A percentile compares a stretch with the other conserved stretches of the same genome.
These are phyloP conservation scores for Sungouiella blattae DNA, from an alignment of 805 yeast genomes.

Conservation along the genomic window DNA sequence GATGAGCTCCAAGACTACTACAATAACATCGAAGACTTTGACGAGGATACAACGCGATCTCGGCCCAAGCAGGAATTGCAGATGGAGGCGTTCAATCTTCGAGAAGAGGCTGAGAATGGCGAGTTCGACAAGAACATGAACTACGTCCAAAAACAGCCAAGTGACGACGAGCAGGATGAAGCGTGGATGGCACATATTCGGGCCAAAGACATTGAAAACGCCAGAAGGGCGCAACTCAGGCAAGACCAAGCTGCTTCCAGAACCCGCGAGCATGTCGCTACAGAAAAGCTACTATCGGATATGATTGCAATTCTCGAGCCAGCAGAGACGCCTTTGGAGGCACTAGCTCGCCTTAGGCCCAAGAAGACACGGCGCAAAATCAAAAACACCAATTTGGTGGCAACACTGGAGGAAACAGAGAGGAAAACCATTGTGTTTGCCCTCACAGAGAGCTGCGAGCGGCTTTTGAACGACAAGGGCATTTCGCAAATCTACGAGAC, in stretches of 20 bases:
- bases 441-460: conserved; percentile 49
- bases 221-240: conserved; percentile 26
- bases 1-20: conserved; percentile 21
- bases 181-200: conserved; percentile 15
- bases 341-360: conserved; percentile 37
- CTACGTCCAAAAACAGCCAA: conserved; percentile 41
- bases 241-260: conserved; percentile 11
- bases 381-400: conserved; percentile 5
- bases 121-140: conserved; percentile 60
- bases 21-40: conserved; percentile 23
- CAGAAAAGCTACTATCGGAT: conserved; percentile 14
- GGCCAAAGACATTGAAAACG: conserved; percentile 25
- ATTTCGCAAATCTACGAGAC: conserved; percentile 47
- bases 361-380: conserved; percentile 8
- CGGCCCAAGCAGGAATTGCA: conserved; percentile 19
- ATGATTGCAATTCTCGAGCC: conserved; percentile 50
- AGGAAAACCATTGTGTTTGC: conserved; percentile 22
- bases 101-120: conserved; percentile 57
- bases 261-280: conserved; percentile 1
- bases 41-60: conserved; percentile 9
- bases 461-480: conserved; percentile 39
- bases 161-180: conserved; percentile 25
- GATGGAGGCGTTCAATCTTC: conserved; percentile 60
- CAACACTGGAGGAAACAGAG: conserved; percentile 14
- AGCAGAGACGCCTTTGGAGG: conserved; percentile 59